phyloP scores from a whole-genome alignment of 2,329 filamentous ascomycete genomes.

The Talaromyces sp. region DNA sequence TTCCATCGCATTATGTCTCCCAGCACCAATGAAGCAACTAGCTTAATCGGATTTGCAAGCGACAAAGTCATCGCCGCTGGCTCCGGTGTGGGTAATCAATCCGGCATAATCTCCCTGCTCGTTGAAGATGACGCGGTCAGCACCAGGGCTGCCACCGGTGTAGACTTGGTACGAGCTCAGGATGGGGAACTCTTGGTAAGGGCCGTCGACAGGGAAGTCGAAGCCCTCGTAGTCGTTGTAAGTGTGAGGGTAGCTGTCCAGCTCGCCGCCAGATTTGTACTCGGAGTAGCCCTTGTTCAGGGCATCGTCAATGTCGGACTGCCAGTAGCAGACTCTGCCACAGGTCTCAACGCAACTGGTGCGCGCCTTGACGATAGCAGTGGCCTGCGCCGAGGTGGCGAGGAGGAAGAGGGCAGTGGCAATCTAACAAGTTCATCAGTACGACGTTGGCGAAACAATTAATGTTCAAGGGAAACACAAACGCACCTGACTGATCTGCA shows the following conservation, averaged over 20 bases:
- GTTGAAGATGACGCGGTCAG: conserved; percentile 63
- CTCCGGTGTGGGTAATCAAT: conserved; percentile 64
- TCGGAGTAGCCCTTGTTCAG: conserved; percentile 47
- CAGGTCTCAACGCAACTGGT: conserved; percentile 48
- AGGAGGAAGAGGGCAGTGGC: conserved; percentile 13
- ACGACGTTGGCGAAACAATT: background rate
- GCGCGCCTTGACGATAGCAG: conserved; percentile 21
- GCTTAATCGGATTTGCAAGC: conserved; percentile 38
- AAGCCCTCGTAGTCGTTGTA: conserved; percentile 62
- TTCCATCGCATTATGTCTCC: background rate
- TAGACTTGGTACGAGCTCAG: conserved; percentile 45
- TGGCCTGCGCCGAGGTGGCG: conserved; percentile 13
- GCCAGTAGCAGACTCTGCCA: conserved; percentile 49
- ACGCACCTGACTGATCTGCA: background rate
- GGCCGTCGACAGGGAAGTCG: conserved; percentile 50
- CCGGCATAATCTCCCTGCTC: conserved; percentile 52
- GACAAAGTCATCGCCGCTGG: conserved; percentile 60
- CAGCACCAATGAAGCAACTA: background rate
- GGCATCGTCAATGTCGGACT: conserved; percentile 45
- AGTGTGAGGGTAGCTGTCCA: conserved; percentile 50
- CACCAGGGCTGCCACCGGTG: conserved; percentile 56
- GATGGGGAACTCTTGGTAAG: conserved; percentile 61
- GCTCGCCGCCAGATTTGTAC: conserved; percentile 34
- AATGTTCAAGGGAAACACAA: background rate
- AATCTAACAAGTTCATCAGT: conserved; percentile 3